Base-by-base conservation (phyloP, 1,284 basidiomycete genomes). In the Ceratobasidium sp. region DNA sequence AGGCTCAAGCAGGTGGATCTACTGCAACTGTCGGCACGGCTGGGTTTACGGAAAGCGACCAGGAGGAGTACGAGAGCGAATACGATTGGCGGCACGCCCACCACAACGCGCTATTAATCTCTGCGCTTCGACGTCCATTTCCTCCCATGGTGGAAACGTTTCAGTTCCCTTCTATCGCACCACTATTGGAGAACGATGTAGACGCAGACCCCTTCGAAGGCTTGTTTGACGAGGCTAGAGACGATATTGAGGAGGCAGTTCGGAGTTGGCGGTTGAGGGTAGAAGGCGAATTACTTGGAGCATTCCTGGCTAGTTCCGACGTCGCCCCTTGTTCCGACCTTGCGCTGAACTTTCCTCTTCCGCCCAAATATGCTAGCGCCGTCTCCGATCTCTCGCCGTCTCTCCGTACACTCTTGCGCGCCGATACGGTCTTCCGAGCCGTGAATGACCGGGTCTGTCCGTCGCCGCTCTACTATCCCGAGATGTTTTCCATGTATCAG, bases 361-460 rank as follows among this genome's bases (percentile, higher is more conserved):
- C n/a, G n/a, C n/a, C 23, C 4, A 61, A 61, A 17, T 28, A 50
- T 42, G 10, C 9, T 33, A 17, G 12, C 28, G 12, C 33, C 33
- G 4, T 26, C 3, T 5, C n/a, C 6, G 26, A 48, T 5, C 5
- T 50, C 4, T 15, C 44, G 17, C 28, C 20, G 3, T 26, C n/a
- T 15, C 13, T 23, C 15, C 64, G 44, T 33, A 46, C 20, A 23
- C 64, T 66, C 5, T 46, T 66, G 28, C 64, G 64, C 17, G 64
- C 64, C 42, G 46, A 66, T 26, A 50, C 64, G 13, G 64, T 50
- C 42, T 66, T 66, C 33, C 44, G 64, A 10, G 7, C 26, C 12
- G 44, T 26, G 2, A 50, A 66, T 26, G 57, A 61, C 28, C 7
- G 50, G 10, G 23, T 23, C 7, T 66, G 44, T 15, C 44, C 44